Base-by-base conservation (phyloP, 164 flowering plant genomes). In the Tetracentron sinense region DNA sequence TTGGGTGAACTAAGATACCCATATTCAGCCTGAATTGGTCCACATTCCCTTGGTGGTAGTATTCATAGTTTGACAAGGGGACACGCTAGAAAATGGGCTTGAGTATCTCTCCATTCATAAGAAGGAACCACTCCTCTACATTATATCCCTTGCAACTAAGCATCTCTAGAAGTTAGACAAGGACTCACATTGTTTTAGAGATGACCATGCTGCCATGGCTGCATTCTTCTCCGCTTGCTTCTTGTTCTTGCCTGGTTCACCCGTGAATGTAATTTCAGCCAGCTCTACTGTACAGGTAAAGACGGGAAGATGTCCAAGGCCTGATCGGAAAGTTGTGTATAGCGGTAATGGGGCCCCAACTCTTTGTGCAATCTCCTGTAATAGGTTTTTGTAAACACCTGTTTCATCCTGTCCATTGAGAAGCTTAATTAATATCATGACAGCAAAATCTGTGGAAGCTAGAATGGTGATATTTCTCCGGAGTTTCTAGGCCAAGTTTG, bases 191-290 rank as follows among this genome's bases (percentile, higher is more conserved):
- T 84, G 85, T 77, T 91, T 94, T 30, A 94, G 76, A 57, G 97
- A 84, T 19, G 85, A 74, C 99, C 99, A 94, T n/a, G 99, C 92
- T 47, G 99, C 86, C 87, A 91, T 80, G 27, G 99, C 99, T 15
- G 99, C 99, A 78, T 91, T 88, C 72, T 94, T 94, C 77, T 91
- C 97, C 10, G 99, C 99, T 75, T 94, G 99, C 72, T 91, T 94
- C 75, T 94, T 94, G 61, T 84, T 94, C 77, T 94, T 94, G 30
- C 97, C 99, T 44, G 93, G 92, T 61, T 94, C 96, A 10, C 99
- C 99, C 1, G 85, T 83, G 63, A 94, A 94, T 22, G 78, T 82
- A 30, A 94, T 82, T 71, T 94, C 97, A 64, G 96, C 99, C 58
- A 94, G 67, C 69, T 91, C 89, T 15, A 91, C 99, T 0, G 72